Evolutionary conservation across 176 grass and related monocot species (phyloP), one percentile per base, ranked within the genome.

Genomic region (Musa beccarii): DNA sequence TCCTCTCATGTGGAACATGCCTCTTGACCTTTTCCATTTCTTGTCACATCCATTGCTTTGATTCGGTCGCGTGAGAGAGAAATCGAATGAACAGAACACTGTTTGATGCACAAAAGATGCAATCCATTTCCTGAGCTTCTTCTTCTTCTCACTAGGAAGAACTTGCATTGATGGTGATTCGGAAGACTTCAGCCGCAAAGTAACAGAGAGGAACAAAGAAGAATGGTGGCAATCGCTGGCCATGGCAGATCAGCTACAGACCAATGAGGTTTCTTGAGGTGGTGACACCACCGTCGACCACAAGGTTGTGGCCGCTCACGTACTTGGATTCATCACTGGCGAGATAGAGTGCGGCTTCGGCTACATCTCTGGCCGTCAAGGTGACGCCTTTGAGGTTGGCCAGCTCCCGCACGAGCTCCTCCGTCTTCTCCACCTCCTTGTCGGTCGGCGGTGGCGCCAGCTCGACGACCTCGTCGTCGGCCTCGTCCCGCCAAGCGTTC

Each of bases 241-340:
- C 28, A 29, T 1, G 28, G 28, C 28, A 29, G 1, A 3, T 29
- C 12, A 9, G 3, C 54, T 73, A 99, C 55, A 99, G 66, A 21
- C 91, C 89, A 57, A 99, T 89, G 0, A 91, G 43, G 73, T 99
- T 99, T 77, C 81, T 95, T 8, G 96, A 95, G 34, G 81, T 87
- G 85, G 91, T 99, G 83, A 93, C 79, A 4, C 96, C 96, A 53
- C 96, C 96, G 75, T 99, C 96, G 1, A 99, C 91, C 65, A 99
- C 88, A 82, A 99, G 89, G 92, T 99, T 99, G 76, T 99, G 96
- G 26, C 96, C 96, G 68, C 84, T 94, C 2, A 95, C 81, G 49
- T 99, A 99, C 71, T 83, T 95, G 11, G 96, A 87, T 34, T 99
- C 96, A 78, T 99, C 91, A 74, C 96, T 92, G 49, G 86, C 96